phyloP scores from a whole-genome alignment of 352 stramenopile genomes.

The Phytophthora chlamydospora region DNA sequence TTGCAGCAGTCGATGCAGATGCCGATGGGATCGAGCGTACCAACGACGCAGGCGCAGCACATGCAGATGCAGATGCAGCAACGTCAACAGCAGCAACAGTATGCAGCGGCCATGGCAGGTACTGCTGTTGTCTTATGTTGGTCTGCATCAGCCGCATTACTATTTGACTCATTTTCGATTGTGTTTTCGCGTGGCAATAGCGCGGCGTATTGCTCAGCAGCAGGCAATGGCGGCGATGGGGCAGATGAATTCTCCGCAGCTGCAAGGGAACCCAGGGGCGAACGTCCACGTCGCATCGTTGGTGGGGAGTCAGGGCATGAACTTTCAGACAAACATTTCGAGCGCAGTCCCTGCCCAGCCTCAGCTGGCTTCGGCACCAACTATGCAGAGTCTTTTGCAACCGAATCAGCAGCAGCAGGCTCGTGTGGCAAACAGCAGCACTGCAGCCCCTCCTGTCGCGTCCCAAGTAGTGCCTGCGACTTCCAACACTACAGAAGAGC shows the following conservation, averaged over 20 bases:
- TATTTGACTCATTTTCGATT: constrained; percentile 1
- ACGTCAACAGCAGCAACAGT: constrained; percentile 42
- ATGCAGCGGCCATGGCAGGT: constrained; percentile 40
- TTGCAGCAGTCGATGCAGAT: constrained; percentile 34
- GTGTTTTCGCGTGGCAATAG: constrained; percentile 11
- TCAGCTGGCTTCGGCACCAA: constrained; percentile 4
- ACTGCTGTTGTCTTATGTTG: background rate
- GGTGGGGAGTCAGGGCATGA: constrained; percentile 20
- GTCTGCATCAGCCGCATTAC: background rate
- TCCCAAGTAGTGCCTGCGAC: constrained; percentile 32
- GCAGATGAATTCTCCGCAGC: constrained; percentile 17
- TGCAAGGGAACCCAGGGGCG: constrained; percentile 8
- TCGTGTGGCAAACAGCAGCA: background rate
- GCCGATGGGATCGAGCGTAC: constrained; percentile 32
- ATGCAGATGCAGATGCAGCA: constrained; percentile 50
- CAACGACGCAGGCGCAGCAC: constrained; percentile 33
- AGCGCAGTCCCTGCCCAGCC: constrained; percentile 6
- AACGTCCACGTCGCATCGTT: constrained; percentile 31
- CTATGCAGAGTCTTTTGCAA: constrained; percentile 10
- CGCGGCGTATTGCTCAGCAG: constrained; percentile 32
- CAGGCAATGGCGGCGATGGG: constrained; percentile 25
- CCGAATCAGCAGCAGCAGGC: constrained; percentile 16
- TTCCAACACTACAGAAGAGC: constrained; percentile 25
- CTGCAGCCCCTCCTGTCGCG: constrained; percentile 2
- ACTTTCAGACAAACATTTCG: constrained; percentile 4